Conservation (phyloP, 179 eudicot species). For the Gypsophila paniculata region DNA sequence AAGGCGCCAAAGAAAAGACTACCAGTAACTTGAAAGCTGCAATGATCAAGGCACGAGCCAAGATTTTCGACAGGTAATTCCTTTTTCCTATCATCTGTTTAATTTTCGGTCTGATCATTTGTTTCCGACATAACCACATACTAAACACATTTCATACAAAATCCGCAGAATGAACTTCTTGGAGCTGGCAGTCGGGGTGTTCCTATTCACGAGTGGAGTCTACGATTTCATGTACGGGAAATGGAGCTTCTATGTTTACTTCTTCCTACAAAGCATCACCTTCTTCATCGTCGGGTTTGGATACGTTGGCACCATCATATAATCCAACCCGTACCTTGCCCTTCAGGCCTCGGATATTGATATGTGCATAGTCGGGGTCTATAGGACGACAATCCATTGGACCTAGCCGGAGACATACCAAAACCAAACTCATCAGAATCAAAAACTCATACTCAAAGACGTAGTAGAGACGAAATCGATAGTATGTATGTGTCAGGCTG, state of each 20-base stretch:
- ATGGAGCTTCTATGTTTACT: constrained; percentile 71
- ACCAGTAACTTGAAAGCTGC: constrained; percentile 33
- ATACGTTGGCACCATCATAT: constrained; percentile 76
- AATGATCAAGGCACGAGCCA: constrained; percentile 45
- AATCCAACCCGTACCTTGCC: not conserved
- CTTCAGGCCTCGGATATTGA: constrained; percentile 19
- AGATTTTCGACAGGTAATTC: constrained; percentile 59
- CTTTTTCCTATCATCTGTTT: not conserved
- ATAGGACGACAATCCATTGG: constrained; percentile 2
- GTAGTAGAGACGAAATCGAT: constrained; percentile 7
- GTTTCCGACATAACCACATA: not conserved
- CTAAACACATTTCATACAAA: not conserved
- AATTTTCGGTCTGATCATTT: too few relatives aligned
- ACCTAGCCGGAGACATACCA: constrained; percentile 21
- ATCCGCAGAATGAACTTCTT: constrained; percentile 52
- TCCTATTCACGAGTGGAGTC: constrained; percentile 63
- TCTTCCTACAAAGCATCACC: constrained; percentile 73
- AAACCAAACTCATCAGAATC: constrained; percentile 7
- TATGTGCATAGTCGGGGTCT: constrained; percentile 32
- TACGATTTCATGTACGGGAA: constrained; percentile 65
- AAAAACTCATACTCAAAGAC: not conserved
- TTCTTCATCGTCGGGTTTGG: constrained; percentile 76
- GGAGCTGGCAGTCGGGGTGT: constrained; percentile 71
- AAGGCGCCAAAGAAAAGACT: constrained; percentile 35
- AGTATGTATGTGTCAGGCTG: constrained; percentile 14